Evolutionary conservation across 169 alveolate species (phyloP).

Genomic region (Cryptosporidium bovis): DNA sequence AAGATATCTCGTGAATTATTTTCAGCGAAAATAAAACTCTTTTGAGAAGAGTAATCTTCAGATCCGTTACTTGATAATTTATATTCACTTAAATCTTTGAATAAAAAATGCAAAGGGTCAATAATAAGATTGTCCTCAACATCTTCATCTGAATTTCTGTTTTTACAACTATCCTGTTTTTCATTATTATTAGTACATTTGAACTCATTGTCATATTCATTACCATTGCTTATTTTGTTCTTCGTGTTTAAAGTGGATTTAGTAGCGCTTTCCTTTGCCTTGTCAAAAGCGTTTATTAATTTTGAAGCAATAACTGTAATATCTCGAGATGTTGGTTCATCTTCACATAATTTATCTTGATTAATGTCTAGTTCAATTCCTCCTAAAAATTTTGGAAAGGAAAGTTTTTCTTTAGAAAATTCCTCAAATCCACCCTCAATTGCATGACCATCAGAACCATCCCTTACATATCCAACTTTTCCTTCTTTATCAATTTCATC

Average conservation of each 20-base stretch:
- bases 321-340: conserved; percentile 80
- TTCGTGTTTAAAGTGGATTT: background rate
- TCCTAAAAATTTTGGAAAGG: conserved; percentile 46
- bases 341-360: conserved; percentile 79
- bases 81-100: conserved; percentile 34
- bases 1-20: no score
- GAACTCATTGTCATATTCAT: background rate
- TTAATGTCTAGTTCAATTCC: conserved; percentile 67
- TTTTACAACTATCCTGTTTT: conserved; percentile 31
- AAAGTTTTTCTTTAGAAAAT: conserved; percentile 11
- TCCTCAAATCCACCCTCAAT: background rate
- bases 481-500: conserved; percentile 81
- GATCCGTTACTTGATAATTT: background rate
- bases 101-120: conserved; percentile 36
- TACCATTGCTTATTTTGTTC: background rate
- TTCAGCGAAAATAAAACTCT: no score
- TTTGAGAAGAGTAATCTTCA: background rate
- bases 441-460: background rate
- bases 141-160: conserved; percentile 42
- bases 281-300: conserved; percentile 78
- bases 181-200: conserved; percentile 10
- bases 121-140: conserved; percentile 71
- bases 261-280: conserved; percentile 55
- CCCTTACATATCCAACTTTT: conserved; percentile 51
- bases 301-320: conserved; percentile 78